Percentiles rank a stretch among this genome's conserved stretches.
These are phyloP conservation scores for Staphylotrichum longicolle DNA, from an alignment of 495 filamentous ascomycete genomes.

Conservation along the genomic window DNA sequence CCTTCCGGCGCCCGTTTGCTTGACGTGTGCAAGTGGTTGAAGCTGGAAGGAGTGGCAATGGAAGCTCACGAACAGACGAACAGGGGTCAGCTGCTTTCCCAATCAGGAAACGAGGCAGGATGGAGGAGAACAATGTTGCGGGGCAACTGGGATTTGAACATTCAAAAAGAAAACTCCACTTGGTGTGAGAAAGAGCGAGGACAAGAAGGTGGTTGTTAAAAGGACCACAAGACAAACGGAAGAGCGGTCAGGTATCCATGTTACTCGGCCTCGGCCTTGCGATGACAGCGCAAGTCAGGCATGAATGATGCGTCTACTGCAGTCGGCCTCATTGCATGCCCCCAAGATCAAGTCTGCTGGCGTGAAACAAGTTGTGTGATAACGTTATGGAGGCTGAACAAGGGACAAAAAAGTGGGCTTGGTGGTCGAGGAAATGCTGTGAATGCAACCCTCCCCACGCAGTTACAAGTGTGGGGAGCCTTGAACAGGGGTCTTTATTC, in stretches of 20 bases:
- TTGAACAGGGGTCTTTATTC: background rate
- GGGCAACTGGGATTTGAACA: background rate
- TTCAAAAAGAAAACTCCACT: too few relatives aligned
- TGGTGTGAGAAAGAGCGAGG: too few relatives aligned
- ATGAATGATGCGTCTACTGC: constrained; percentile 2
- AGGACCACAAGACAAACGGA: background rate
- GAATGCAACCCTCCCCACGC: background rate
- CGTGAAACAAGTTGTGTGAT: too few relatives aligned
- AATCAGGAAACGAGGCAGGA: background rate
- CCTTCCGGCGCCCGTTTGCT: background rate
- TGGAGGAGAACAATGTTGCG: background rate
- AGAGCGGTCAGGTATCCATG: background rate
- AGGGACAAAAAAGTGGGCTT: too few relatives aligned
- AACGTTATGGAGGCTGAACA: too few relatives aligned
- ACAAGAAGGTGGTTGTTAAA: too few relatives aligned
- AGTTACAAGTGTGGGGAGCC: background rate
- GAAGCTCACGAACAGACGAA: background rate
- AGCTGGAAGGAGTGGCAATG: background rate
- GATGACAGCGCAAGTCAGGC: background rate
- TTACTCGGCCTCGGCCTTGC: background rate
- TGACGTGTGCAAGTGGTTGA: background rate
- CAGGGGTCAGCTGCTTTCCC: background rate
- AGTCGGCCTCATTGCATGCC: constrained; percentile 7
- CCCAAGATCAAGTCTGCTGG: background rate
- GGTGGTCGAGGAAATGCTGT: too few relatives aligned